Base-by-base conservation (phyloP, 768 basidiomycete species). In the Cubamyces lactineus region DNA sequence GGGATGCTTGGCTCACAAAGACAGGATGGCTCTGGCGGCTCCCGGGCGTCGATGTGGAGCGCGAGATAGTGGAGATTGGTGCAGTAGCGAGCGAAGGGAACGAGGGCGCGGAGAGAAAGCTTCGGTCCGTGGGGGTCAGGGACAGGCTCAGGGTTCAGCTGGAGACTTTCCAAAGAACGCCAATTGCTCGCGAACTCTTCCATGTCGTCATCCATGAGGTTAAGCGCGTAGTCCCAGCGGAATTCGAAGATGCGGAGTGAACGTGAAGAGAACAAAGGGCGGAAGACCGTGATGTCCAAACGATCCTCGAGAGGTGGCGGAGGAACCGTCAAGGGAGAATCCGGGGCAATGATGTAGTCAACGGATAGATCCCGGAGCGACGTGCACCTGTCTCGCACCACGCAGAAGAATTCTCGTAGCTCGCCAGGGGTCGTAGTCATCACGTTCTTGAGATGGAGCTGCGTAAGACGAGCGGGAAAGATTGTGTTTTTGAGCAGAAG, bases 401-500 rank as follows among this genome's bases (percentile, higher is more conserved):
- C 72, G 24, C 62, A 67, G 58, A 87, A 76, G 48, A 87, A 70
- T 0, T 75, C 66, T 41, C 76, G 76, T 3, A 88, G 53, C 15
- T 76, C 70, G 3, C 72, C 52, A 0, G 84, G 79, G 0, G 74
- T 67, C 65, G 86, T 84, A 19, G 79, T 71, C 2, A 73, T 67
- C 21, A 80, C 75, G 3, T 81, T 81, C 60, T 84, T 83, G 55
- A 89, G 58, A 64, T 80, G 81, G 13, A 88, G 72, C 19, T 71
- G 73, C 0, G 80, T 80, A 40, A 88, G 69, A 42, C 80, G 82
- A 3, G 57, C 16, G 24, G 69, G 71, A 15, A 69, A 70, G 41
- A 51, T 45, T 2, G 59, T 39, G 0, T 82, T 81, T 0, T 79
- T 73, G 56, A 80, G 80, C 21, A 82, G 73, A 42, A 83, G 76